Conservation (phyloP, 176 grass and related monocot genomes). For the Lolium perenne region DNA sequence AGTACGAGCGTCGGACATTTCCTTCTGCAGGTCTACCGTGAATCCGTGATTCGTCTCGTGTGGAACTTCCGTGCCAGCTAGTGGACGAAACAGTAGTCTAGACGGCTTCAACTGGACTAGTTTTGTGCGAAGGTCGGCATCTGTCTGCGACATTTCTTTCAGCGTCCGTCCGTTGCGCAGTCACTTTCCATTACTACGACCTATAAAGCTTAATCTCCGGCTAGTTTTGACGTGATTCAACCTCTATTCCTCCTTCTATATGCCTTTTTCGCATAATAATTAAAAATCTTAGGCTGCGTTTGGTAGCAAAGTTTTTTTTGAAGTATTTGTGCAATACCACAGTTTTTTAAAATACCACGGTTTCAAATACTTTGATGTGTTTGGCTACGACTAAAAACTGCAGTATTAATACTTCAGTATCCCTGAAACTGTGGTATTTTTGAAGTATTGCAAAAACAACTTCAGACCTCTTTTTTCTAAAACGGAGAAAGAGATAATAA, state of each 20-base stretch:
- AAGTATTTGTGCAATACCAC: too few relatives aligned
- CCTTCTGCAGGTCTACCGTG: neutral
- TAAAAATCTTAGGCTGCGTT: neutral
- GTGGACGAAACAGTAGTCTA: neutral
- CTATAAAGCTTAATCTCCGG: neutral
- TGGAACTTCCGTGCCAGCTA: neutral
- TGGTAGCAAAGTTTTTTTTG: too few relatives aligned
- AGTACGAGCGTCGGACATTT: neutral
- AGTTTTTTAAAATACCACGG: too few relatives aligned
- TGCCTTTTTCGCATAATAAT: too few relatives aligned
- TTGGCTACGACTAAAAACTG: too few relatives aligned
- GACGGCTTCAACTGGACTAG: neutral
- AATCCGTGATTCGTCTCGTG: neutral
- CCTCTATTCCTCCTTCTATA: neutral
- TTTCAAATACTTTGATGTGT: too few relatives aligned
- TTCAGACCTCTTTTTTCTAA: too few relatives aligned
- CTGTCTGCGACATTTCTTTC: neutral
- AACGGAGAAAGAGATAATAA: too few relatives aligned
- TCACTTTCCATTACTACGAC: neutral
- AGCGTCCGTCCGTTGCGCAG: neutral
- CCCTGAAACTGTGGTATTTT: too few relatives aligned
- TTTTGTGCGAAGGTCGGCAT: neutral
- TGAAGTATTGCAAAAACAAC: too few relatives aligned
- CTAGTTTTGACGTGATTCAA: neutral
- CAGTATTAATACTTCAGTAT: too few relatives aligned